Evolutionary conservation across 495 filamentous ascomycete genomes (phyloP).

Genomic region (Podospora didyma): DNA sequence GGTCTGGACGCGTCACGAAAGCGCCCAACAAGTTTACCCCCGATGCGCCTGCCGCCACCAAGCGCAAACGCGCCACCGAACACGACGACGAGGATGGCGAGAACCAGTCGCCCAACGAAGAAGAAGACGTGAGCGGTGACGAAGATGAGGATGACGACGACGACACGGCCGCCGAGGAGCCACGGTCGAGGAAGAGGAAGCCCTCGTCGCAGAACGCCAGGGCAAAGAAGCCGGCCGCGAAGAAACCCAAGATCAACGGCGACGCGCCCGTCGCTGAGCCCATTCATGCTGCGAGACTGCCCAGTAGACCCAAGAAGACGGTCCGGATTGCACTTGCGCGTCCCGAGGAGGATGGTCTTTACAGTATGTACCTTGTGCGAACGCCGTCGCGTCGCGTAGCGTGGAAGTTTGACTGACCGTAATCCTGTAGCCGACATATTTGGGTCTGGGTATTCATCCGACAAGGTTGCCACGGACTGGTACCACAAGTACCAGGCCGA

Average conservation of each 20-base stretch:
- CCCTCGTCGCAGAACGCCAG: constrained; percentile 35
- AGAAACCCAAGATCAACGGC: constrained; percentile 73
- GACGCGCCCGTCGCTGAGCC: constrained; percentile 33
- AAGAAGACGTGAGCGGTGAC: constrained; percentile 29
- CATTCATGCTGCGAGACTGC: constrained; percentile 48
- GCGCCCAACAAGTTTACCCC: constrained; percentile 64
- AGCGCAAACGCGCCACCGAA: constrained; percentile 54
- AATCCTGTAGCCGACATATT: constrained; percentile 68
- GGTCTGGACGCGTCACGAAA: constrained; percentile 77
- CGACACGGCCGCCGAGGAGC: constrained; percentile 39
- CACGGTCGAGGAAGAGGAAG: constrained; percentile 25
- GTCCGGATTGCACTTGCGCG: constrained; percentile 44
- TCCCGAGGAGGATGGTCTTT: constrained; percentile 64
- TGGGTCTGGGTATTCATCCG: constrained; percentile 59
- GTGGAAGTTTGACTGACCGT: constrained; percentile 29
- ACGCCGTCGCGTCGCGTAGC: too few relatives aligned
- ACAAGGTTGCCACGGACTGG: constrained; percentile 81
- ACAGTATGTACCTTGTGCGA: constrained; percentile 50
- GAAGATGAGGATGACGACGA: constrained; percentile 46
- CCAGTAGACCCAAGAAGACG: constrained; percentile 59
- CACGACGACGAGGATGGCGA: constrained; percentile 45
- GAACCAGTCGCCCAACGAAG: constrained; percentile 54
- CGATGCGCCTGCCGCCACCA: constrained; percentile 39
- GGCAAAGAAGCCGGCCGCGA: constrained; percentile 58
- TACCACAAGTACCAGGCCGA: constrained; percentile 66